A percentile compares a stretch with the other conserved stretches of the same genome.
Evolutionary conservation across 768 basidiomycete species (phyloP).

Genomic region (Suillus paluster): DNA sequence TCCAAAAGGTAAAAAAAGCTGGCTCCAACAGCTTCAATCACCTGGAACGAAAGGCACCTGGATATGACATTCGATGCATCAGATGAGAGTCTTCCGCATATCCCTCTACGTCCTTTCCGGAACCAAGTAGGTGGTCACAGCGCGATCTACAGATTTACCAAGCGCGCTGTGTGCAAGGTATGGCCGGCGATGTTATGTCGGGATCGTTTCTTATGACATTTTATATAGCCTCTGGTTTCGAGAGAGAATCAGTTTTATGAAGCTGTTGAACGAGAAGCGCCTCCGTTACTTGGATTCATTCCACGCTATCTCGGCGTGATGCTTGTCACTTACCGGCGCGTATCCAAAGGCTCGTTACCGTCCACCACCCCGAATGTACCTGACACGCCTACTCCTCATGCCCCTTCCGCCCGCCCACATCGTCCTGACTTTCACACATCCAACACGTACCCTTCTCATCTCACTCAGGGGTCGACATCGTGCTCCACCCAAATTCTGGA

Average conservation of each 20-base stretch:
- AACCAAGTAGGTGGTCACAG: conserved; percentile 99
- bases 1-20: not conserved
- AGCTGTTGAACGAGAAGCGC: conserved; percentile 91
- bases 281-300: conserved; percentile 90
- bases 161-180: conserved; percentile 98
- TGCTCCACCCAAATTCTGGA: conserved; percentile 18
- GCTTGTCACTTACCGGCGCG: conserved; percentile 93
- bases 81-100: conserved; percentile 75
- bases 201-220: conserved; percentile 18
- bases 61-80: conserved; percentile 49
- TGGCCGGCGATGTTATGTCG: conserved; percentile 31
- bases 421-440: conserved; percentile 33
- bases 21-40: conserved; percentile 1
- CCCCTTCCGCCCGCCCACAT: conserved; percentile 25
- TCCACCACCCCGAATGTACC: conserved; percentile 23
- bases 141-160: conserved; percentile 97
- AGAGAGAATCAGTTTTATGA: conserved; percentile 99
- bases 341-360: conserved; percentile 48
- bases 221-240: conserved; percentile 84
- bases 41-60: conserved; percentile 40
- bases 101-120: conserved; percentile 92
- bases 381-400: conserved; percentile 15
- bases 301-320: conserved; percentile 99
- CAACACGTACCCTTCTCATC: conserved; percentile 28
- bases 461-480: conserved; percentile 6